Conservation (phyloP, 352 stramenopile species). For the Pythium dissimile region DNA sequence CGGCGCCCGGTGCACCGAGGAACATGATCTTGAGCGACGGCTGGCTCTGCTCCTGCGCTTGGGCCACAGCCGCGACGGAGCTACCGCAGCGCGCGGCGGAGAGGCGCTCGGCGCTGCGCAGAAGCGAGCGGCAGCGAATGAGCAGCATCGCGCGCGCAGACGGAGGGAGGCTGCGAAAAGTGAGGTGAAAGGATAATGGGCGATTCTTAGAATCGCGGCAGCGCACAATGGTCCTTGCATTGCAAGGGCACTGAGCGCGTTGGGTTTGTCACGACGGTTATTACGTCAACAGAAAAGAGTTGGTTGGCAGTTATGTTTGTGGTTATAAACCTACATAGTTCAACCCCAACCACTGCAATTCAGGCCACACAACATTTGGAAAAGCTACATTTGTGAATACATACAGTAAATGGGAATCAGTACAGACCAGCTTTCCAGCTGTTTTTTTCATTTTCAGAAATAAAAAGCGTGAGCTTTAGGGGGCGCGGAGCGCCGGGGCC, state of each 20-base stretch:
- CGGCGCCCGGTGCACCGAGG: constrained; percentile 82
- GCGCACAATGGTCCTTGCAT: too few species aligned
- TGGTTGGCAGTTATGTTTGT: neutral
- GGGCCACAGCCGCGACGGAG: constrained; percentile 9
- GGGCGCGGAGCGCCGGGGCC: too few species aligned
- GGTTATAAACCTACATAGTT: neutral
- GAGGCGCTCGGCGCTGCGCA: neutral
- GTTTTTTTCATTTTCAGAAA: too few species aligned
- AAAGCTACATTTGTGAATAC: too few species aligned
- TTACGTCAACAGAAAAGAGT: neutral
- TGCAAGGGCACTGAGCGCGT: too few species aligned
- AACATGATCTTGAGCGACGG: constrained; percentile 86
- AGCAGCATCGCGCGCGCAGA: constrained; percentile 2
- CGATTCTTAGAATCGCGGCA: neutral
- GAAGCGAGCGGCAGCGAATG: constrained; percentile 1
- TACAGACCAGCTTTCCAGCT: too few species aligned
- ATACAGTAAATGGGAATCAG: too few species aligned
- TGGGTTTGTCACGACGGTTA: too few species aligned
- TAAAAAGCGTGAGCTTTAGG: too few species aligned
- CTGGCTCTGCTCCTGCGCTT: constrained; percentile 10
- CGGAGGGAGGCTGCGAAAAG: neutral
- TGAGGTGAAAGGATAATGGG: neutral
- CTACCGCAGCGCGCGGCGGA: constrained; percentile 3
- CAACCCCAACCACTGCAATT: neutral
- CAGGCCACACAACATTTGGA: too few species aligned